phyloP scores from a whole-genome alignment of 225 moss, liverwort and hornwort genomes.

The Physcomitrium patens region DNA sequence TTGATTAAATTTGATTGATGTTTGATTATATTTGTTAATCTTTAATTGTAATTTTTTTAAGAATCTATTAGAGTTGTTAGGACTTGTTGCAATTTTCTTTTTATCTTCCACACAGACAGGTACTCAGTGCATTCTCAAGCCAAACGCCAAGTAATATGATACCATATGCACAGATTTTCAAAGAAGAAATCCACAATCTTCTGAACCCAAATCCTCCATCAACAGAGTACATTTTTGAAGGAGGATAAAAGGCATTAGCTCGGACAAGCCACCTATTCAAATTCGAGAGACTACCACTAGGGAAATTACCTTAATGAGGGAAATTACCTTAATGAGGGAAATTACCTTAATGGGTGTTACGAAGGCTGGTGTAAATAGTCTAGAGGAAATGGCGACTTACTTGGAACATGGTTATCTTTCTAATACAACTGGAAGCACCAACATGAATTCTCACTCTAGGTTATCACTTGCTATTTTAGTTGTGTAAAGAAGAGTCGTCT shows the following conservation, averaged over 20 bases:
- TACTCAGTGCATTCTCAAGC: too few species aligned
- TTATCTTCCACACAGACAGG: too few species aligned
- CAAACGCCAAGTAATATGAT: too few species aligned
- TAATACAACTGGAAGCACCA: slow-evolving; percentile 86
- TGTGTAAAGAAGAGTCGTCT: slow-evolving; percentile 6
- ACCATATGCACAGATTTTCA: slow-evolving; percentile 70
- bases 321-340: too few species aligned
- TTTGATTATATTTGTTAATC: too few species aligned
- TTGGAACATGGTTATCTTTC: slow-evolving; percentile 83
- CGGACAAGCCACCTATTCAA: slow-evolving; percentile 78
- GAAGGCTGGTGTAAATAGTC: slow-evolving; percentile 73
- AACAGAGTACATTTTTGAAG: slow-evolving; percentile 62
- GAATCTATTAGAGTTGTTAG: too few species aligned
- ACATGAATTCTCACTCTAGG: slow-evolving; percentile 89
- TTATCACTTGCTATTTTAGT: slow-evolving; percentile 24
- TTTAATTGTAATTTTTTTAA: too few species aligned
- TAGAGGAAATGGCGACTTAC: slow-evolving; percentile 75
- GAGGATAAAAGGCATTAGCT: slow-evolving; percentile 53
- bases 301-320: slow-evolving; percentile 73
- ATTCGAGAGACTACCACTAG: slow-evolving; percentile 80
- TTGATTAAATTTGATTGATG: too few species aligned
- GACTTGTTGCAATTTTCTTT: too few species aligned
- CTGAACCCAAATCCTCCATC: slow-evolving; percentile 79
- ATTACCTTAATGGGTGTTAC: slow-evolving; percentile 81
- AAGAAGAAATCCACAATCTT: slow-evolving; percentile 83